Evolutionary conservation across 805 yeast genomes (phyloP).

Genomic region (Metschnikowia kofuensis): DNA sequence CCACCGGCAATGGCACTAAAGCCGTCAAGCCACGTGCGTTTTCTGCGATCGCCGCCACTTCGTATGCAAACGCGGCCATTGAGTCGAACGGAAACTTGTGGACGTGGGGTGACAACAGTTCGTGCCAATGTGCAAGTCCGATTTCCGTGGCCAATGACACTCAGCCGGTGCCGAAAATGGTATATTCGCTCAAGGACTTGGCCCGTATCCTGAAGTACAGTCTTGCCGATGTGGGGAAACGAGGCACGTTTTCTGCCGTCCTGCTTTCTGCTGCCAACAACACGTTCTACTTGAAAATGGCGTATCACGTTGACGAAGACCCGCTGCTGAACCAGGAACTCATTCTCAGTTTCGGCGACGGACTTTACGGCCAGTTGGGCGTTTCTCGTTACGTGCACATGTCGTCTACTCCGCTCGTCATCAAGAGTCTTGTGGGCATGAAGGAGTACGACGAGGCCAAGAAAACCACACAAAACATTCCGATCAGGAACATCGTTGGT

Average conservation of each 20-base stretch:
- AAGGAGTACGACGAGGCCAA: slow-evolving; percentile 15
- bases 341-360: slow-evolving; percentile 74
- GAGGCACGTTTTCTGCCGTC: slow-evolving; percentile 26
- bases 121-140: slow-evolving; percentile 80
- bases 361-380: slow-evolving; percentile 84
- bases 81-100: slow-evolving; percentile 68
- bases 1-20: slow-evolving; percentile 19
- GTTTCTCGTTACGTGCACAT: slow-evolving; percentile 73
- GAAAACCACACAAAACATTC: slow-evolving; percentile 8
- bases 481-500: slow-evolving; percentile 44
- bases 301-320: slow-evolving; percentile 18
- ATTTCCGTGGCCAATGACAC: slow-evolving; percentile 64
- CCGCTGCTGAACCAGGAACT: slow-evolving; percentile 21
- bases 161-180: slow-evolving; percentile 64
- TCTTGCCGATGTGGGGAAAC: slow-evolving; percentile 10
- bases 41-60: slow-evolving; percentile 67
- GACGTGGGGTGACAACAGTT: slow-evolving; percentile 81
- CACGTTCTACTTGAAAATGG: slow-evolving; percentile 38
- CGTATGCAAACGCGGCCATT: slow-evolving; percentile 66
- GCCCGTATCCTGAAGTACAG: slow-evolving; percentile 18
- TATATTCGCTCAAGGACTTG: slow-evolving; percentile 34
- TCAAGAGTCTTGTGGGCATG: slow-evolving; percentile 28
- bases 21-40: slow-evolving; percentile 43
- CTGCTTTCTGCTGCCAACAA: slow-evolving; percentile 70
- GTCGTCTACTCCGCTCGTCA: slow-evolving; percentile 59